Conservation (phyloP, 2,329 filamentous ascomycete genomes). For the Colletotrichum sp. region DNA sequence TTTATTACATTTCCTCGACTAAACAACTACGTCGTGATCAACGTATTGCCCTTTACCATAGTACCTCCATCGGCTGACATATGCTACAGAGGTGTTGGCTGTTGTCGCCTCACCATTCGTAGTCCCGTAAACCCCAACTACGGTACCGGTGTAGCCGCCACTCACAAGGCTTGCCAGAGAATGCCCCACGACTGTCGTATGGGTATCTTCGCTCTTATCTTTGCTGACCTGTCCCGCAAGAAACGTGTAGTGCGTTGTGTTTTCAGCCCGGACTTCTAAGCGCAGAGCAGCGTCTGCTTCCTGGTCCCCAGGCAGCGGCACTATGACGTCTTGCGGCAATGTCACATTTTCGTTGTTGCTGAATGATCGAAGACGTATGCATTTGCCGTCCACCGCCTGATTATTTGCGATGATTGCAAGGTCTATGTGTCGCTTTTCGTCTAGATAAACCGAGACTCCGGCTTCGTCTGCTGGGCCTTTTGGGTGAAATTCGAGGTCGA, state of each 20-base stretch:
- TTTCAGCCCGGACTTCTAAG: not conserved
- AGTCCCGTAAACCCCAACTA: not conserved
- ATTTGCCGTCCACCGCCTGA: accelerated
- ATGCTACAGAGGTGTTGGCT: not conserved
- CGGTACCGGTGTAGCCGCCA: not conserved
- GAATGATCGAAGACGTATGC: not conserved
- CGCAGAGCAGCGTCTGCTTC: not conserved
- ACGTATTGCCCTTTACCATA: not conserved
- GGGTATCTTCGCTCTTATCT: not conserved
- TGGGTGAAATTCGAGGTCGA: not conserved
- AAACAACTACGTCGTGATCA: not conserved
- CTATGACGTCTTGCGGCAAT: not conserved
- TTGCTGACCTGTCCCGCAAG: not conserved
- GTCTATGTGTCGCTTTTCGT: not conserved
- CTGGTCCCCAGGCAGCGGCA: not conserved
- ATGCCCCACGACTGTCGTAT: not conserved
- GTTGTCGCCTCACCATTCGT: not conserved
- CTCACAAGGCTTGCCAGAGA: not conserved
- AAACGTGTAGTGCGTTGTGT: not conserved
- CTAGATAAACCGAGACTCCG: not conserved
- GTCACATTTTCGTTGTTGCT: not conserved
- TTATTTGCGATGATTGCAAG: accelerated
- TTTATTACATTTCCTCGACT: not conserved
- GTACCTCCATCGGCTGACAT: not conserved
- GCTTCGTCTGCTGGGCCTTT: not conserved